These are phyloP conservation scores for Ascochyta viciae-villosae DNA, from an alignment of 2,329 filamentous ascomycete species.

Conservation along the genomic window DNA sequence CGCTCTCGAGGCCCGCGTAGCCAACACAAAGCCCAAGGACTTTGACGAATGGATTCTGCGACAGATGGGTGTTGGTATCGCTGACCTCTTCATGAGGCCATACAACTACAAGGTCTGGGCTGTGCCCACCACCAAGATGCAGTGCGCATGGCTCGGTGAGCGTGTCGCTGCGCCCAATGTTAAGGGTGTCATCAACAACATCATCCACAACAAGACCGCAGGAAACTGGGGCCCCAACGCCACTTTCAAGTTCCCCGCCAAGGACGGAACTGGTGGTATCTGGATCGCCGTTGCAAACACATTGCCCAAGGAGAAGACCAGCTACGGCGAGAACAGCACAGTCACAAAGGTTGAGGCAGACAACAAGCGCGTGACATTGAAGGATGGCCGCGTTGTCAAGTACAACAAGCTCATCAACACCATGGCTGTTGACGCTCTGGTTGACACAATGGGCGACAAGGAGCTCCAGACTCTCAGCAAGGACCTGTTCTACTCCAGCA, in stretches of 20 bases:
- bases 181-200: constrained; percentile 92
- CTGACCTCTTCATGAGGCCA: constrained; percentile 96
- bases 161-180: constrained; percentile 96
- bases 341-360: constrained; percentile 88
- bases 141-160: constrained; percentile 98
- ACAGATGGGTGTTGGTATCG: constrained; percentile 87
- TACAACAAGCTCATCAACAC: constrained; percentile 95
- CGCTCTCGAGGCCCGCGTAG: constrained; percentile 82
- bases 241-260: constrained; percentile 96
- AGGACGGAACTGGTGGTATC: constrained; percentile 95
- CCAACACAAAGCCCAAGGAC: constrained; percentile 90
- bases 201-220: constrained; percentile 93
- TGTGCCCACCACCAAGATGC: constrained; percentile 98
- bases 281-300: constrained; percentile 98
- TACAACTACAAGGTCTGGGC: constrained; percentile 99
- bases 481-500: constrained; percentile 94
- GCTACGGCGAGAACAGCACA: constrained; percentile 83
- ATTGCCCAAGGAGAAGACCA: constrained; percentile 87
- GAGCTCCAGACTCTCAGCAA: constrained; percentile 85
- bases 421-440: constrained; percentile 92
- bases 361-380: constrained; percentile 81
- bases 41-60: constrained; percentile 99
- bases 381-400: constrained; percentile 84
- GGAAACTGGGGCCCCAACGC: constrained; percentile 98
- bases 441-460: constrained; percentile 85